These are phyloP conservation scores for Clitoria ternatea DNA, from an alignment of 306 rosid genomes.

Conservation along the genomic window DNA sequence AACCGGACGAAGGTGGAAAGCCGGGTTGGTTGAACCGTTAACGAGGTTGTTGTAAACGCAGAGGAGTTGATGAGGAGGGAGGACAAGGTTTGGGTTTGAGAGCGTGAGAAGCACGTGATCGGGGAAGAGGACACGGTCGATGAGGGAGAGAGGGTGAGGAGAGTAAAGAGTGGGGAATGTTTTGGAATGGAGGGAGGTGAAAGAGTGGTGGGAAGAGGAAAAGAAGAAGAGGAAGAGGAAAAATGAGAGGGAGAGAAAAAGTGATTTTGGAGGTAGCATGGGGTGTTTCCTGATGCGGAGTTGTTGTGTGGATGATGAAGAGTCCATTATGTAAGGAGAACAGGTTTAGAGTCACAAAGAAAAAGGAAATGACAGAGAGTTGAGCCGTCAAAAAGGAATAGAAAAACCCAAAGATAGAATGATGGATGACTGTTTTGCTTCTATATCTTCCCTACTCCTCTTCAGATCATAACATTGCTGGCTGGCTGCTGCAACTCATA, in stretches of 20 bases:
- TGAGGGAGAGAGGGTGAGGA: conserved; percentile 17
- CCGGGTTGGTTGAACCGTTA: conserved; percentile 17
- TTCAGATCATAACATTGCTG: too few relatives aligned
- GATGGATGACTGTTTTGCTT: too few relatives aligned
- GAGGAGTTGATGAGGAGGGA: neutral
- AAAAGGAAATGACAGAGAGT: too few relatives aligned
- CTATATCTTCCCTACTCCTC: too few relatives aligned
- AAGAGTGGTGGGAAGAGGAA: conserved; percentile 28
- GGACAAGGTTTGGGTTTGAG: neutral
- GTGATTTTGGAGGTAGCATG: conserved; percentile 27
- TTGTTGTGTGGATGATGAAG: conserved; percentile 36
- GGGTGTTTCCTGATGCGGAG: conserved; percentile 49
- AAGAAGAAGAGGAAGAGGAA: conserved; percentile 36
- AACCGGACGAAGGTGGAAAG: conserved; percentile 25
- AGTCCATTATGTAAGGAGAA: conserved; percentile 40
- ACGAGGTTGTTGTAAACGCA: conserved; percentile 42
- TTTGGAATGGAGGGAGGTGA: conserved; percentile 42
- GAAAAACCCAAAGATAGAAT: too few relatives aligned
- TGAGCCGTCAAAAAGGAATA: too few relatives aligned
- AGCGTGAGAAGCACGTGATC: conserved; percentile 58
- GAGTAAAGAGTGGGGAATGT: conserved; percentile 32
- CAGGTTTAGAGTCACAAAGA: neutral
- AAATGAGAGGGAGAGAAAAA: conserved; percentile 36
- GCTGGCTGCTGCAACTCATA: too few relatives aligned
- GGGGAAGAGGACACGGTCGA: conserved; percentile 56